A percentile compares a stretch with the other conserved stretches of the same genome.
phyloP scores from a whole-genome alignment of 1,284 basidiomycete species.

The Trichosporon ovoides region DNA sequence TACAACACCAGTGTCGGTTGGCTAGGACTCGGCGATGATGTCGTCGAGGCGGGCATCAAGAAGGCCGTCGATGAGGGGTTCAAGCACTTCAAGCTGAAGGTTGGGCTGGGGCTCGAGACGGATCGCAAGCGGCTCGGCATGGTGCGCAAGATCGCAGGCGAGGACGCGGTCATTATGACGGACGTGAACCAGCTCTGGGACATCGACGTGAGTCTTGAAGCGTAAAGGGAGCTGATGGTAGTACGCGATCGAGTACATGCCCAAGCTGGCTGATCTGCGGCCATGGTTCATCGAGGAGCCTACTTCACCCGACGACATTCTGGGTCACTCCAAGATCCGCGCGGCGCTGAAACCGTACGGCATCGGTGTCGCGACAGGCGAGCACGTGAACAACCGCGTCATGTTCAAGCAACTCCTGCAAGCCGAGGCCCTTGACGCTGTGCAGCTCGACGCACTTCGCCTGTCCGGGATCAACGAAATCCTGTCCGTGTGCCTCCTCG shows the following conservation, averaged over 20 bases:
- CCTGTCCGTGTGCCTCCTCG: constrained; percentile 79
- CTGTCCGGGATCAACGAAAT: constrained; percentile 89
- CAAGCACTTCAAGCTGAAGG: constrained; percentile 93
- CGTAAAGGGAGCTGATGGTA: constrained; percentile 32
- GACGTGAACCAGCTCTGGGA: constrained; percentile 67
- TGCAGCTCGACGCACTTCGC: constrained; percentile 86
- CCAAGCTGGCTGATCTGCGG: constrained; percentile 66
- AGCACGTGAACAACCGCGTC: constrained; percentile 82
- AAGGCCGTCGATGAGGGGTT: constrained; percentile 77
- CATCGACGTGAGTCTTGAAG: constrained; percentile 49
- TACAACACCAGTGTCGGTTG: constrained; percentile 84
- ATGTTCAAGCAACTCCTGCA: constrained; percentile 91
- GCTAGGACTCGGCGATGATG: constrained; percentile 74
- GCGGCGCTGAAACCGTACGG: constrained; percentile 65
- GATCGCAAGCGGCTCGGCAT: constrained; percentile 78
- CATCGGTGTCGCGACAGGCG: constrained; percentile 88
- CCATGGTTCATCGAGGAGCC: constrained; percentile 96
- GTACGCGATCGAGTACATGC: constrained; percentile 84
- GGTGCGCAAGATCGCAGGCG: constrained; percentile 85
- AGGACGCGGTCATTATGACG: constrained; percentile 58
- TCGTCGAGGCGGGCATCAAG: constrained; percentile 72
- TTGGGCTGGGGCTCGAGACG: constrained; percentile 68
- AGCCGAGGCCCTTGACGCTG: constrained; percentile 83
- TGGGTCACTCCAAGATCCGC: constrained; percentile 54
- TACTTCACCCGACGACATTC: constrained; percentile 77